These are phyloP conservation scores for Colletotrichum tropicale DNA, from an alignment of 2,329 filamentous ascomycete genomes.

Conservation along the genomic window DNA sequence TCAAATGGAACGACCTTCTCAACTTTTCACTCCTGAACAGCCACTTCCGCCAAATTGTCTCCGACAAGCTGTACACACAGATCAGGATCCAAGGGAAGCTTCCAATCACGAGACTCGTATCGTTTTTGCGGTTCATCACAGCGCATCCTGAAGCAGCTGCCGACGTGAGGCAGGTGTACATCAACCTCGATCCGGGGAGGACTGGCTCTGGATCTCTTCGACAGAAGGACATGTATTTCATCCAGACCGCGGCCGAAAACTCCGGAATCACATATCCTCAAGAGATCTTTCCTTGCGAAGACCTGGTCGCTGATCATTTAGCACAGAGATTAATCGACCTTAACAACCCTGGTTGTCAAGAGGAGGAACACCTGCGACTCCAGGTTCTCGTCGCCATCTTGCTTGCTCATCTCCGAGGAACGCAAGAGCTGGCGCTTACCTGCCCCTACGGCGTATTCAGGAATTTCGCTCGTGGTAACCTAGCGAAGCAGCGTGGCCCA, in stretches of 20 bases:
- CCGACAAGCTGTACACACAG: not conserved
- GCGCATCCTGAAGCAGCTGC: not conserved
- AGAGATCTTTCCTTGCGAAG: not conserved
- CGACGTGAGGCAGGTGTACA: not conserved
- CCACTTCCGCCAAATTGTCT: not conserved
- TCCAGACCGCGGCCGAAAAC: not conserved
- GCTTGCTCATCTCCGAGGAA: not conserved
- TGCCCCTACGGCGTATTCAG: not conserved
- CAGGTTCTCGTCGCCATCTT: not conserved
- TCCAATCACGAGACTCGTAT: not conserved
- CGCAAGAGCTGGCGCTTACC: not conserved
- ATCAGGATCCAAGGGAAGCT: not conserved
- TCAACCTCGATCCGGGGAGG: not conserved
- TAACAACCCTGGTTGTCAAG: not conserved
- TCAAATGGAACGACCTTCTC: not conserved
- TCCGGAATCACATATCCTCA: not conserved
- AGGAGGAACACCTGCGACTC: not conserved
- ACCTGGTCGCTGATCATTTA: not conserved
- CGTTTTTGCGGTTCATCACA: fast-evolving
- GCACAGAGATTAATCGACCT: not conserved
- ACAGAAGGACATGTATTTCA: fast-evolving
- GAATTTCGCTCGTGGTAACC: not conserved
- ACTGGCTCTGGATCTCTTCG: not conserved
- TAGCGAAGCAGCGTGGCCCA: too few species aligned
- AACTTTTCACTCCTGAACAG: not conserved